Base-by-base conservation (phyloP, 176 grass and related monocot genomes). In the Elymus sibiricus region DNA sequence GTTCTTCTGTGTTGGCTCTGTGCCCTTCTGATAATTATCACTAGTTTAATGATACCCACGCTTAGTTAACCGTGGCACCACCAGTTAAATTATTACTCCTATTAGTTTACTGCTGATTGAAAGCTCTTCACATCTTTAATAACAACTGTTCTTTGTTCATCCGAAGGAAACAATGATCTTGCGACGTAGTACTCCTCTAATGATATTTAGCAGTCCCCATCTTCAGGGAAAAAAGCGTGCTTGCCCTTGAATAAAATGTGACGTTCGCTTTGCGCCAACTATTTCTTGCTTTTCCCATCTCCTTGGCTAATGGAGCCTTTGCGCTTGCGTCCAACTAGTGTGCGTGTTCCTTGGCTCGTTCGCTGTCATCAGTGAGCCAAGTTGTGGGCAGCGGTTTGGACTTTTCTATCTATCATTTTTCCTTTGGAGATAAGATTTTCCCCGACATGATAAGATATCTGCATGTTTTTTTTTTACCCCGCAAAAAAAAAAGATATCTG, bases 371-470 rank as follows among this genome's bases (percentile, higher is more conserved):
- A 4, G 9, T 51, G 85, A 51, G 46, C 79, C 84, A 75, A 4
- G 13, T 58, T 58, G 55, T 22, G 55, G 55, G 55, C 55, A 22
- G 19, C 38, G 21, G 47, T 11, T 69, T 63, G 85, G 81, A 87
- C 49, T 62, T 60, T 70, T 81, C 16, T 62, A 7, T 49, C 44
- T 15, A 14, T 47, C 44, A 15, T 47, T 47, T 15, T 47, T 47
- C 44, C 44, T 47, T 47, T 1, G 10, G 70, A 34, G 88, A 85
- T 85, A 70, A 85, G 62, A 70, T 81, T 59, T 84, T 12, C 2
- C n/a, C 21, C 1, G 39, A 43, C 39, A 64, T 22, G 81, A 70
- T 70, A 81, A 47, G 77, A 51, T 14, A 47, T 15, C 11, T 6
- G n/a, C 22, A 9, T 21, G 6, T 43, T 24, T 24, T 84, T 87